Conservation (phyloP, 2,329 filamentous ascomycete species). For the Aspergillus sp. region DNA sequence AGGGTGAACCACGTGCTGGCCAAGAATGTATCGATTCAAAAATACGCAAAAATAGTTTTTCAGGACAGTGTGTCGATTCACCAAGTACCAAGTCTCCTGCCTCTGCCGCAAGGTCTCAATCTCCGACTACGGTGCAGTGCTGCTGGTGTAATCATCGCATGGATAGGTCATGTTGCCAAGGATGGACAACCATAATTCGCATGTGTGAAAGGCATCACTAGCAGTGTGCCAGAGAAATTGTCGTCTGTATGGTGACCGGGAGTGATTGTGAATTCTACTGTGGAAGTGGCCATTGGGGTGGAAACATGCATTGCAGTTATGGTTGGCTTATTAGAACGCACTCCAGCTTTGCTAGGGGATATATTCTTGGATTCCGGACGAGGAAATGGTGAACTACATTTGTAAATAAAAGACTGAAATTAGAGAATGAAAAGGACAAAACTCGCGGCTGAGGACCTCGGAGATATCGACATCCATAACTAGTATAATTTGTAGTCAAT, state of each 20-base stretch:
- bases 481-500: not conserved
- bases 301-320: too few relatives aligned
- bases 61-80: not conserved
- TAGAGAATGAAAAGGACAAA: not conserved
- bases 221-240: not conserved
- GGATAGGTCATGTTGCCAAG: constrained; percentile 68
- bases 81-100: not conserved
- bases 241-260: not conserved
- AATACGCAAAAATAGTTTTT: not conserved
- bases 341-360: too few relatives aligned
- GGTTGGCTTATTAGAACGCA: too few relatives aligned
- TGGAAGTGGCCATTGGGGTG: too few relatives aligned
- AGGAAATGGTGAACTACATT: too few relatives aligned
- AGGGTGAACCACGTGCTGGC: not conserved
- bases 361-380: too few relatives aligned
- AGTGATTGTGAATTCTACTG: not conserved
- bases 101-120: not conserved
- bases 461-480: not conserved
- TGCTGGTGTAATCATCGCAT: constrained; percentile 74
- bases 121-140: constrained; percentile 57
- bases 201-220: constrained; percentile 60
- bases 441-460: not conserved
- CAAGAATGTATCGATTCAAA: not conserved
- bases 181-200: constrained; percentile 67
- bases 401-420: not conserved